These are phyloP conservation scores for Coemansia sp. DNA, from an alignment of 192 early-diverging fungal species.

Conservation along the genomic window DNA sequence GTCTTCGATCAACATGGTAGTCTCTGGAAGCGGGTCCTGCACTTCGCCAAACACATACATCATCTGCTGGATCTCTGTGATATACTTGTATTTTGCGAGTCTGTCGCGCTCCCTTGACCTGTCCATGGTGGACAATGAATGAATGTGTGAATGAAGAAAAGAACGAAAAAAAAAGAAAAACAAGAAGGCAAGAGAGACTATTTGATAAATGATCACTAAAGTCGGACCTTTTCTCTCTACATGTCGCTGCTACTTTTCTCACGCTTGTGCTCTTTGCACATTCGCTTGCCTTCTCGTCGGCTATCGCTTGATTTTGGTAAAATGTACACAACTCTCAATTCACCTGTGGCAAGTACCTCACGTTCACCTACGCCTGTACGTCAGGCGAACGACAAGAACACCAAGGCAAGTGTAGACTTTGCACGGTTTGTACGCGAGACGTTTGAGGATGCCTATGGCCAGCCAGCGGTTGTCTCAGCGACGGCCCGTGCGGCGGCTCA, in stretches of 20 bases:
- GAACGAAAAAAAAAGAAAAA: not conserved
- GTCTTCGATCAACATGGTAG: constrained; percentile 91
- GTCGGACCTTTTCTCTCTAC: not conserved
- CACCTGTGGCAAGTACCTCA: not conserved
- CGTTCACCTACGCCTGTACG: not conserved
- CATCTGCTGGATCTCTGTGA: constrained; percentile 93
- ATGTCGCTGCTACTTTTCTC: not conserved
- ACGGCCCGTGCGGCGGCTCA: constrained; percentile 13
- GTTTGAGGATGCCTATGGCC: constrained; percentile 38
- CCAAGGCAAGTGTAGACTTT: constrained; percentile 34
- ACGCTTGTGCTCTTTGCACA: not conserved
- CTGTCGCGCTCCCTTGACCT: constrained; percentile 31
- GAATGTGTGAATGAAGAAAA: not conserved
- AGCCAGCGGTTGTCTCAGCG: constrained; percentile 17
- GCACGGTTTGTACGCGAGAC: constrained; percentile 25
- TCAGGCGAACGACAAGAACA: constrained; percentile 12
- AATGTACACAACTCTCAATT: constrained; percentile 5
- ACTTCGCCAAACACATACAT: constrained; percentile 99
- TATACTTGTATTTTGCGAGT: constrained; percentile 59
- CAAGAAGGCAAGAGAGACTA: not conserved
- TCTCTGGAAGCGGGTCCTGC: constrained; percentile 84
- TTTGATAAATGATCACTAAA: not conserved
- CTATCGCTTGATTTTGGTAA: not conserved
- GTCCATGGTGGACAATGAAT: constrained; percentile 19
- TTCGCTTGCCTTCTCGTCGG: not conserved